Percentiles rank a stretch among this genome's conserved stretches.
Conservation (phyloP, 1,284 basidiomycete species). For the Malassezia restricta region DNA sequence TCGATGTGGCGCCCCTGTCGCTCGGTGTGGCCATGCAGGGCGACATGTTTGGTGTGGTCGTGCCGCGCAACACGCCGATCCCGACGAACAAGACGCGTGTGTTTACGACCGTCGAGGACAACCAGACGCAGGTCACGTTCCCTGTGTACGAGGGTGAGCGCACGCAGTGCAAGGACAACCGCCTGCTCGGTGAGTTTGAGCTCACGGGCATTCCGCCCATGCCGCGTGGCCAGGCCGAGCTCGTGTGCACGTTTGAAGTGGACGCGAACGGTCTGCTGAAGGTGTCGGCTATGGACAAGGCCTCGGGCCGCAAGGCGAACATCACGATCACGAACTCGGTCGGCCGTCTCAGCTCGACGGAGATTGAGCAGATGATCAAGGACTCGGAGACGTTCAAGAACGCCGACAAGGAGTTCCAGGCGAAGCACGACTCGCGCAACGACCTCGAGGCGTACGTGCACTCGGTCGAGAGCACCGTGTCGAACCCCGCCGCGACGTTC, state of each 20-base stretch:
- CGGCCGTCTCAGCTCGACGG: constrained; percentile 39
- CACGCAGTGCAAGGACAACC: constrained; percentile 47
- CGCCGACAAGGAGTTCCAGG: constrained; percentile 46
- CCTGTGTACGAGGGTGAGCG: constrained; percentile 47
- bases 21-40: constrained; percentile 47
- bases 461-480: constrained; percentile 44
- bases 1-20: constrained; percentile 46
- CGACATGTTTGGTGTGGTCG: constrained; percentile 45
- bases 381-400: constrained; percentile 46
- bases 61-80: constrained; percentile 46
- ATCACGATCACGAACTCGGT: constrained; percentile 47
- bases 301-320: constrained; percentile 45
- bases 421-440: constrained; percentile 44
- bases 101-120: constrained; percentile 47
- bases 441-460: constrained; percentile 46
- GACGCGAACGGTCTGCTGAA: constrained; percentile 46
- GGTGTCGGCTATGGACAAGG: constrained; percentile 44
- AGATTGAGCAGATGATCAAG: constrained; percentile 48
- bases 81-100: constrained; percentile 45
- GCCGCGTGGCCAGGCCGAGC: constrained; percentile 45
- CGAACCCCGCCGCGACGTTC: constrained; percentile 41
- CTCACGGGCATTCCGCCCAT: constrained; percentile 45
- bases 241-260: constrained; percentile 45
- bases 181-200: constrained; percentile 46
- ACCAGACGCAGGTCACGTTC: constrained; percentile 46